These are phyloP conservation scores for Ogataea dorogensis DNA, from an alignment of 805 yeast genomes.

Conservation along the genomic window DNA sequence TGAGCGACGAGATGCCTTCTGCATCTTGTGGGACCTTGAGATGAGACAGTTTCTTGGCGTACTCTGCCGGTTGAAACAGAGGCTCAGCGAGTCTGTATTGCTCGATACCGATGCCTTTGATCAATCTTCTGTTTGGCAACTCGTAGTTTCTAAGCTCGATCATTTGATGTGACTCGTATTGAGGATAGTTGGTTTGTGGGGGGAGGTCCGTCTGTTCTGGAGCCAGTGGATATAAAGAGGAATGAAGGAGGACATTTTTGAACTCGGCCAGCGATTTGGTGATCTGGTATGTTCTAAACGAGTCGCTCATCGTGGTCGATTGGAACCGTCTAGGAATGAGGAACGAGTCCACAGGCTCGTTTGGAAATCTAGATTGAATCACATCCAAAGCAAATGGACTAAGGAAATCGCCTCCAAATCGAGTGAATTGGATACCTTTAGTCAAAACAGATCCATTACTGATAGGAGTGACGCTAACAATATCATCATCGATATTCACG, in stretches of 20 bases:
- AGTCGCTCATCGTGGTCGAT: constrained; percentile 33
- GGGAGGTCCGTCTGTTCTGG: constrained; percentile 28
- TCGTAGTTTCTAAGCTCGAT: constrained; percentile 49
- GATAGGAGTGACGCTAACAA: constrained; percentile 72
- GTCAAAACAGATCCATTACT: constrained; percentile 68
- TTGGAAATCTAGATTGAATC: constrained; percentile 37
- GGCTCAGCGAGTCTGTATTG: constrained; percentile 61
- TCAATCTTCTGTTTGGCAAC: constrained; percentile 53
- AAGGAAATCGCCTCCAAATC: constrained; percentile 82
- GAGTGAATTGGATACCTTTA: constrained; percentile 64
- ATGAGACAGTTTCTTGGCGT: constrained; percentile 38
- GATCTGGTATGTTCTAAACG: constrained; percentile 40
- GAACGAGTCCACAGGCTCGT: constrained; percentile 29
- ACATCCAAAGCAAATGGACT: constrained; percentile 59
- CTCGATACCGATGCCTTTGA: constrained; percentile 48
- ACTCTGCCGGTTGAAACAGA: constrained; percentile 61
- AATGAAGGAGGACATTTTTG: constrained; percentile 36
- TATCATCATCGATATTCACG: constrained; percentile 73
- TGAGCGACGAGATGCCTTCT: constrained; percentile 46
- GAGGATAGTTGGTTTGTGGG: constrained; percentile 37
- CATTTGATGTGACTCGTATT: constrained; percentile 33
- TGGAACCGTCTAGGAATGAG: constrained; percentile 35
- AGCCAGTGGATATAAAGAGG: constrained; percentile 31
- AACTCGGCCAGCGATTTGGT: constrained; percentile 47
- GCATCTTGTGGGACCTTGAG: constrained; percentile 49